Conservation (phyloP, 495 filamentous ascomycete species). For the Pseudomonodictys pantanalensis region DNA sequence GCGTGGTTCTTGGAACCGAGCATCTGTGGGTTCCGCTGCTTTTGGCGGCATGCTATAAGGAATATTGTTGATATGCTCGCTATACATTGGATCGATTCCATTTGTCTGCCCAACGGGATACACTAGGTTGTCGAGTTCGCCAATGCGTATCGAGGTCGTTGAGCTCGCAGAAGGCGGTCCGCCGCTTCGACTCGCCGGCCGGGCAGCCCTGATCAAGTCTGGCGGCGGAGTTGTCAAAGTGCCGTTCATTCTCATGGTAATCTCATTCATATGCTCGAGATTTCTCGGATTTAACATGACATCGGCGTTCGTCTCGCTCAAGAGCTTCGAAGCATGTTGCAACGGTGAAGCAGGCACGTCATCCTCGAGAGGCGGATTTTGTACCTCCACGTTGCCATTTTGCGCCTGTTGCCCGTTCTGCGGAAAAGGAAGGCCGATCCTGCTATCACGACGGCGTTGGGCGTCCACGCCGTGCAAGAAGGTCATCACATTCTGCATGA, state of each 20-base stretch:
- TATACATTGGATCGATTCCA: slow-evolving; percentile 92
- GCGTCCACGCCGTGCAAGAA: slow-evolving; percentile 66
- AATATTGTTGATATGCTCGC: slow-evolving; percentile 90
- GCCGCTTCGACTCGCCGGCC: slow-evolving; percentile 38
- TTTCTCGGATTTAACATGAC: slow-evolving; percentile 70
- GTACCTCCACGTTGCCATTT: slow-evolving; percentile 32
- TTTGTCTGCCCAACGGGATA: slow-evolving; percentile 87
- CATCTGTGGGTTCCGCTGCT: slow-evolving; percentile 50
- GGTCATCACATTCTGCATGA: slow-evolving; percentile 71
- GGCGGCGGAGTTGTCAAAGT: slow-evolving; percentile 45
- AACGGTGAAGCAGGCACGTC: slow-evolving; percentile 79
- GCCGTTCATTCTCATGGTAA: slow-evolving; percentile 57
- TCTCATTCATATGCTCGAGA: slow-evolving; percentile 73
- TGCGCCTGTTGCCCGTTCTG: slow-evolving; percentile 22
- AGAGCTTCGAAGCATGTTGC: slow-evolving; percentile 83
- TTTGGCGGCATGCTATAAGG: slow-evolving; percentile 73
- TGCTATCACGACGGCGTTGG: slow-evolving; percentile 61
- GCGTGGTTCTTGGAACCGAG: slow-evolving; percentile 52
- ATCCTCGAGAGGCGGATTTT: slow-evolving; percentile 43
- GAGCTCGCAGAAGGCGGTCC: slow-evolving; percentile 52
- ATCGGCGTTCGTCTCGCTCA: slow-evolving; percentile 77
- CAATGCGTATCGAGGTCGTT: slow-evolving; percentile 51
- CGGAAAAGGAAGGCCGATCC: slow-evolving; percentile 51
- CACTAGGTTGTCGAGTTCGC: slow-evolving; percentile 76
- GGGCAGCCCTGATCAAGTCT: slow-evolving; percentile 36